phyloP scores from a whole-genome alignment of 768 basidiomycete species.

The Amanita rubescens region DNA sequence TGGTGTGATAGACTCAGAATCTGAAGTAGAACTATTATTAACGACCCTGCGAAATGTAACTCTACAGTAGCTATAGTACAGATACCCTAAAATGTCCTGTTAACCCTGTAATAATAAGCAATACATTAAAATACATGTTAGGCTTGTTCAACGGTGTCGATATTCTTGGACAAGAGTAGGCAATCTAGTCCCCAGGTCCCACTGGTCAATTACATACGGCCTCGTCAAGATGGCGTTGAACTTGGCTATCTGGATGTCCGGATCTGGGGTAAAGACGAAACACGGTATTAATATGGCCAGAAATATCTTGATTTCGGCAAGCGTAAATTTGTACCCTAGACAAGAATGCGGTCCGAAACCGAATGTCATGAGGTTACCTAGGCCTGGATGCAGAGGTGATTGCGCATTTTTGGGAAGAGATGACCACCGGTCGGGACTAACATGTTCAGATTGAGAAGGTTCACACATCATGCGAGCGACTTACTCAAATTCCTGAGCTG shows the following conservation, averaged over 20 bases:
- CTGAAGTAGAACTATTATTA: slow-evolving; percentile 25
- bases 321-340: slow-evolving; percentile 39
- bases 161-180: slow-evolving; percentile 27
- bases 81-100: neutral
- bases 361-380: slow-evolving; percentile 47
- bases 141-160: neutral
- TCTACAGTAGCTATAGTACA: neutral
- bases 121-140: neutral
- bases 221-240: slow-evolving; percentile 42
- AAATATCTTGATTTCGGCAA: slow-evolving; percentile 45
- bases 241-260: slow-evolving; percentile 34
- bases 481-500: slow-evolving; percentile 48
- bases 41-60: slow-evolving; percentile 15
- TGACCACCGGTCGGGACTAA: slow-evolving; percentile 49
- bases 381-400: slow-evolving; percentile 34
- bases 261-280: slow-evolving; percentile 38
- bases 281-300: slow-evolving; percentile 35
- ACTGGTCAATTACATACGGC: slow-evolving; percentile 38
- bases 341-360: slow-evolving; percentile 45
- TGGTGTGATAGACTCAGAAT: slow-evolving; percentile 14
- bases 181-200: slow-evolving; percentile 31
- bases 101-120: neutral
- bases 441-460: neutral
- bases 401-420: slow-evolving; percentile 29
- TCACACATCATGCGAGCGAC: slow-evolving; percentile 13